These are phyloP conservation scores for Neurospora sp. DNA, from an alignment of 495 filamentous ascomycete genomes.

Conservation along the genomic window DNA sequence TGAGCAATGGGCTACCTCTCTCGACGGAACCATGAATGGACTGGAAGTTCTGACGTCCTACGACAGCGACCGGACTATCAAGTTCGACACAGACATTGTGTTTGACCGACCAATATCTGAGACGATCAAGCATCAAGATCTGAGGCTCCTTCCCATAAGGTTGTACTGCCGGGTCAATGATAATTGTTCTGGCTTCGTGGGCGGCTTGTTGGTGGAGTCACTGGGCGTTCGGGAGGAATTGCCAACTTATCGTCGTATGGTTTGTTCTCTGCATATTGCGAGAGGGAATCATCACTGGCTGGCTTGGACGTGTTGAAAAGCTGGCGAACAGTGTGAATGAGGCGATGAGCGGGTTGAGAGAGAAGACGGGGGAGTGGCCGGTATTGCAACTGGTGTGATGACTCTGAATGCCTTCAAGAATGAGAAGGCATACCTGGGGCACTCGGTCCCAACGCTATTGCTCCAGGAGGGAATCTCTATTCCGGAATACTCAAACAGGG, in stretches of 20 bases:
- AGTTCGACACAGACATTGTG: not conserved
- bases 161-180: not conserved
- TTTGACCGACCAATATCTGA: not conserved
- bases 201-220: not conserved
- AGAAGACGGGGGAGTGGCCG: not conserved
- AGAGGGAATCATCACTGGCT: not conserved
- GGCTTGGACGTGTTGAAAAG: not conserved
- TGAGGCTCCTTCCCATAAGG: not conserved
- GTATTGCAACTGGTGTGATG: not conserved
- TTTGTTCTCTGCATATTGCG: not conserved
- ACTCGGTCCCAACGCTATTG: too few relatives aligned
- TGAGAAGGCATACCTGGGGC: not conserved
- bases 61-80: not conserved
- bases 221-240: not conserved
- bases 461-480: too few relatives aligned
- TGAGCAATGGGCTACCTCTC: not conserved
- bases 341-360: not conserved
- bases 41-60: not conserved
- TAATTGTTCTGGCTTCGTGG: not conserved
- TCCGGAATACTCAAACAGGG: too few relatives aligned
- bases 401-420: not conserved
- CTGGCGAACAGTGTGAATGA: not conserved
- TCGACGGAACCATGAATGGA: too few relatives aligned
- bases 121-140: not conserved
- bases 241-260: not conserved